phyloP scores from a whole-genome alignment of 1,284 basidiomycete genomes.

The Melampsora abietis-canadensis region DNA sequence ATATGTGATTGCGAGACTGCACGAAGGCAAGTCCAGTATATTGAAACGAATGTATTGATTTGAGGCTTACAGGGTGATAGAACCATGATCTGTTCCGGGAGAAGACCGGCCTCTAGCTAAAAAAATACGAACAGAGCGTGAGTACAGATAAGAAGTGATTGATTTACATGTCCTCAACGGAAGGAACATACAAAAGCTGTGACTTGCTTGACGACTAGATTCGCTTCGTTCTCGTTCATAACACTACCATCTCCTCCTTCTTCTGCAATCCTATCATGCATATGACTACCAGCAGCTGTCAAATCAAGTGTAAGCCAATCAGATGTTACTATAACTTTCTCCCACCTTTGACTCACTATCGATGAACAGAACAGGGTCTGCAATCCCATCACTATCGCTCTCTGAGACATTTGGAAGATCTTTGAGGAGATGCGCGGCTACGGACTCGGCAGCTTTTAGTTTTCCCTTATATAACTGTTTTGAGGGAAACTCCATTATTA shows the following conservation, averaged over 20 bases:
- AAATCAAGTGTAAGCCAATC: constrained; percentile 5
- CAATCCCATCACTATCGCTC: constrained; percentile 67
- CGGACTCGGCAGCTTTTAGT: constrained; percentile 69
- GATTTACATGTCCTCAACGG: constrained; percentile 4
- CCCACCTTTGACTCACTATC: constrained; percentile 60
- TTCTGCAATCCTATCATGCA: constrained; percentile 67
- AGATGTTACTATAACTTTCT: constrained; percentile 47
- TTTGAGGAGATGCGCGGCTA: constrained; percentile 66
- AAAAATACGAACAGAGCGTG: background rate
- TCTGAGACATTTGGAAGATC: constrained; percentile 63
- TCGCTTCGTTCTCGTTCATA: constrained; percentile 88
- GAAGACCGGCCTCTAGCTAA: constrained; percentile 68
- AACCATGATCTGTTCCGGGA: constrained; percentile 74
- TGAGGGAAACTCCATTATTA: constrained; percentile 84
- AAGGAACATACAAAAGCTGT: constrained; percentile 64
- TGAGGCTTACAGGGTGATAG: constrained; percentile 71
- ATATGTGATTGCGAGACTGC: background rate
- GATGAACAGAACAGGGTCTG: constrained; percentile 80
- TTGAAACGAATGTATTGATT: constrained; percentile 40
- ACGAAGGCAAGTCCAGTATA: background rate
- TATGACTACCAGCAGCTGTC: constrained; percentile 76
- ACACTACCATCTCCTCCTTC: constrained; percentile 71
- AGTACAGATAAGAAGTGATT: constrained; percentile 22
- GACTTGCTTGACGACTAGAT: constrained; percentile 76
- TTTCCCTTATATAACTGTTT: constrained; percentile 71